Conservation (phyloP, 768 basidiomycete species). For the Neoboletus brunneissimus region DNA sequence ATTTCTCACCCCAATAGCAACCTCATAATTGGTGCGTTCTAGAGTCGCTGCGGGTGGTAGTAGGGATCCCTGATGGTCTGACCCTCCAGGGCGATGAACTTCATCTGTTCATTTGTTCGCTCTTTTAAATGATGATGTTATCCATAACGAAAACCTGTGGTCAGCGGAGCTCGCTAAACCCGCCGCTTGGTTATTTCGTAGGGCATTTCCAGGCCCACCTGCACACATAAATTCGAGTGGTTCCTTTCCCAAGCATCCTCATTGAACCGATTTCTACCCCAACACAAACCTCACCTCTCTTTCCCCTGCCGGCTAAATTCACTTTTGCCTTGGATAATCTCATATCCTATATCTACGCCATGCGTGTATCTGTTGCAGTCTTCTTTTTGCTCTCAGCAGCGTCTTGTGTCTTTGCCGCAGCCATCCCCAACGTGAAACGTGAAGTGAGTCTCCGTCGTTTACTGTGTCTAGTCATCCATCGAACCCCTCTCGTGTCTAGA, state of each 20-base stretch:
- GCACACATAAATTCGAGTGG: background rate
- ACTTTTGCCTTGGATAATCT: background rate
- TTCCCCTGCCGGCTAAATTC: background rate
- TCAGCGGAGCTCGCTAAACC: slow-evolving; percentile 11
- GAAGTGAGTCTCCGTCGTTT: slow-evolving; percentile 2
- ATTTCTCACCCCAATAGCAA: background rate
- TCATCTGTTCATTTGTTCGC: slow-evolving; percentile 1
- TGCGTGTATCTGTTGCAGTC: slow-evolving; percentile 15
- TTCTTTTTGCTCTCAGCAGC: slow-evolving; percentile 13
- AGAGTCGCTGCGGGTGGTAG: background rate
- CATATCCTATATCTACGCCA: background rate
- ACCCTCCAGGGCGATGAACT: background rate
- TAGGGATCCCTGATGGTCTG: background rate
- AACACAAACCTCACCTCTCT: background rate
- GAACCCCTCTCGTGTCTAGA: background rate
- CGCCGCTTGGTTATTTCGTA: slow-evolving; percentile 4
- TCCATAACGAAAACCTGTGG: slow-evolving; percentile 9
- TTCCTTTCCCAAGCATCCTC: background rate
- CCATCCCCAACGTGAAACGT: slow-evolving; percentile 8
- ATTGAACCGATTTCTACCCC: background rate
- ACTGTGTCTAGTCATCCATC: too few species aligned
- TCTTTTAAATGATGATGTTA: background rate
- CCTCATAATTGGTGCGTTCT: background rate
- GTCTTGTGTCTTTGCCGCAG: slow-evolving; percentile 6
- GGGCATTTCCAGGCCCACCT: background rate